Conservation (phyloP, 192 early-diverging fungal genomes). For the Glomus cerebriforme region DNA sequence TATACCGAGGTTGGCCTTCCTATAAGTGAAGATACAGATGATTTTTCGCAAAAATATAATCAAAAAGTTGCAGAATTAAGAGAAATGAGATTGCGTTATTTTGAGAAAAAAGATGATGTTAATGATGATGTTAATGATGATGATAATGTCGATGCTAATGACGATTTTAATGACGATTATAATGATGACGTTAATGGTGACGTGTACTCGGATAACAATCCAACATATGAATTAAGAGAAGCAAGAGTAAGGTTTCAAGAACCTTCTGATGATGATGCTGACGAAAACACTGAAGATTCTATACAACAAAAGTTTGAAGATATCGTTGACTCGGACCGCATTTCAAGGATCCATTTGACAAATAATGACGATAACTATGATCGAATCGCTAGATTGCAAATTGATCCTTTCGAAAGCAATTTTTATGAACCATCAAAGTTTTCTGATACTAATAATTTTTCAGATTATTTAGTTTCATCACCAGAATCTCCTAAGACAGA, state of each 20-base stretch:
- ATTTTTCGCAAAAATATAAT: background rate
- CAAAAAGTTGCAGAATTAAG: background rate
- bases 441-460: no score
- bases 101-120: background rate
- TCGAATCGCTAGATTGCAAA: no score
- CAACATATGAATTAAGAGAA: background rate
- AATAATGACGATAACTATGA: no score
- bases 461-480: no score
- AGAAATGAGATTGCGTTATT: background rate
- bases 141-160: no score
- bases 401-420: no score
- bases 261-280: background rate
- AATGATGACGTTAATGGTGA: background rate
- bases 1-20: background rate
- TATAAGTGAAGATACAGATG: background rate
- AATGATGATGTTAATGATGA: background rate
- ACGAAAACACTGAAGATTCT: background rate
- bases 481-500: no score
- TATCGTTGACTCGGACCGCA: background rate
- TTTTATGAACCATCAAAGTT: no score
- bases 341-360: no score
- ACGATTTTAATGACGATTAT: no score
- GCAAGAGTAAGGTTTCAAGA: background rate
- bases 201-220: background rate
- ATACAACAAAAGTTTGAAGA: background rate